Base-by-base conservation (phyloP, 768 basidiomycete species). In the Brasilioporus rufonigricans region DNA sequence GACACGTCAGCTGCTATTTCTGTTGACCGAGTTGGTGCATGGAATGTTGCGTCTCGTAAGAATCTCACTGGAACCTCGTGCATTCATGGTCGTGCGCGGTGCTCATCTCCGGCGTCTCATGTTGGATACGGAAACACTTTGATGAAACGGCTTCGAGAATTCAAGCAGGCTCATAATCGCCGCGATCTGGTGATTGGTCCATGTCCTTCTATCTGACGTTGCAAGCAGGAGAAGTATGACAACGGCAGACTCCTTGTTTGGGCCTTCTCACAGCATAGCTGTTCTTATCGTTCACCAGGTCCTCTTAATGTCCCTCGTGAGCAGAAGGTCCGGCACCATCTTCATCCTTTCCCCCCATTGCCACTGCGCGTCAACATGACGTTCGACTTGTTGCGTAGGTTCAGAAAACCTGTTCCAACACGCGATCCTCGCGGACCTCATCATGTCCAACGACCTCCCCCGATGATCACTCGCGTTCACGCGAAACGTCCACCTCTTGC, bases 141-240 rank as follows among this genome's bases (percentile, higher is more conserved):
- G 56, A 58, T 69, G 67, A 67, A 67, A 64, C 67, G 36, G n/a
- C 62, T 64, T 70, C 68, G 57, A 61, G 67, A 69, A 68, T 44
- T 50, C 44, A 52, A 53, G 50, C 60, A 67, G 59, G 31, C 55
- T 48, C 60, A 44, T 48, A 68, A 68, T 56, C 66, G 53, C 67
- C 67, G 68, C 65, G 21, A 33, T 18, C 23, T 32, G 48, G 41
- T 57, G 62, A 69, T 68, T 65, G 68, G 68, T 47, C 54, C 54
- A 45, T 47, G 23, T 31, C 43, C 55, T 70, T 69, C 65, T 64
- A 66, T 70, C 59, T 61, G 64, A 57, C 58, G 58, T 48, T 68
- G 57, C 65, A 66, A 43, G 26, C 55, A 47, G 55, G 52, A 70
- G 58, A 70, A 69, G 64, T 48, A 36, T 39, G 52, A 31, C 56